Evolutionary conservation across 805 yeast species (phyloP).

Genomic region (Tetrapisispora iriomotensis): DNA sequence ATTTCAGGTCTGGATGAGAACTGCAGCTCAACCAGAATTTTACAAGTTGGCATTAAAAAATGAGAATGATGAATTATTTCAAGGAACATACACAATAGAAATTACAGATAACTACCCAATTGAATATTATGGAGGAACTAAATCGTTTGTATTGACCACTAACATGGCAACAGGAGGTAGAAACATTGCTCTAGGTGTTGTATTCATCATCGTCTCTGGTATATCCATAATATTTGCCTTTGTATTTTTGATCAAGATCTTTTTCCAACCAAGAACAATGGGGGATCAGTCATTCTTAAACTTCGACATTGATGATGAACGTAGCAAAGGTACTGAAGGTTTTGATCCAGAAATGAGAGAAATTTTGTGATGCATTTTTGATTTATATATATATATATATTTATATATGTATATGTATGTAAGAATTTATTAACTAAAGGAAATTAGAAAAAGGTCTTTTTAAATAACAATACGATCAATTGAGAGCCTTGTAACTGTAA

Average conservation of each 20-base stretch:
- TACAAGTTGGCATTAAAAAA: constrained; percentile 75
- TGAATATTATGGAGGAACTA: constrained; percentile 76
- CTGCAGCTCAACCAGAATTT: constrained; percentile 87
- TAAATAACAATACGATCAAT: too few relatives aligned
- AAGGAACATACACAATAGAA: constrained; percentile 62
- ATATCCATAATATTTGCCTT: constrained; percentile 61
- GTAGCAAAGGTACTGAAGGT: background rate
- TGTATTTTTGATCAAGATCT: constrained; percentile 67
- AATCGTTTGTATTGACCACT: constrained; percentile 71
- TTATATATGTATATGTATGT: background rate
- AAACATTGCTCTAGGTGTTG: constrained; percentile 72
- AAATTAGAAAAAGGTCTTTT: too few relatives aligned
- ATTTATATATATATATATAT: background rate
- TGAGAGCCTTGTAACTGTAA: too few relatives aligned
- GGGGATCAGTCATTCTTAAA: constrained; percentile 70
- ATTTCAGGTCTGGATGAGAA: constrained; percentile 82
- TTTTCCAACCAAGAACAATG: constrained; percentile 72
- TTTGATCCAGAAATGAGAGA: constrained; percentile 13
- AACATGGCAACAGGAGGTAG: constrained; percentile 81
- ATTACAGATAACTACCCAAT: constrained; percentile 79
- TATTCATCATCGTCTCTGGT: constrained; percentile 78
- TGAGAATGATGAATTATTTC: constrained; percentile 41
- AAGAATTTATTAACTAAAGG: too few relatives aligned
- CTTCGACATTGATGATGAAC: constrained; percentile 23
- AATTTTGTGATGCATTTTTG: constrained; percentile 6